Evolutionary conservation across 176 grass and related monocot species (phyloP).

Genomic region (Cocos nucifera): DNA sequence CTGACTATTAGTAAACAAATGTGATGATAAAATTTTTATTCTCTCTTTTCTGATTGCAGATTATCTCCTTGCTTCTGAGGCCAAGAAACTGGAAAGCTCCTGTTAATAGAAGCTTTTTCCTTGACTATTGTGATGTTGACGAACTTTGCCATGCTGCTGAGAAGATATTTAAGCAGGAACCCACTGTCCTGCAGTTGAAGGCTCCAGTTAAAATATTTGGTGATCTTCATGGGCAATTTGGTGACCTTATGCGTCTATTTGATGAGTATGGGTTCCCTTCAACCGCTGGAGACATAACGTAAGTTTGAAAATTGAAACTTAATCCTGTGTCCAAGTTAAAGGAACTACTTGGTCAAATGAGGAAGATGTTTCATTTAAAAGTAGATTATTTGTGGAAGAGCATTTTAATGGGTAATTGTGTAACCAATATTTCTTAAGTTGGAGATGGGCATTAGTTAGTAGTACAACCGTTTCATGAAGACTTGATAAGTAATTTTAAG

Average conservation of each 20-base stretch:
- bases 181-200: slow-evolving; percentile 93
- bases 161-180: slow-evolving; percentile 97
- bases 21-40: too few species aligned
- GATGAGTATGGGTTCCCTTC: slow-evolving; percentile 98
- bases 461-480: too few species aligned
- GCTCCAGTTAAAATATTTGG: slow-evolving; percentile 97
- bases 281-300: slow-evolving; percentile 95
- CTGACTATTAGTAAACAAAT: neutral
- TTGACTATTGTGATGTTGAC: slow-evolving; percentile 84
- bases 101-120: slow-evolving; percentile 82
- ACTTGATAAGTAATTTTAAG: too few species aligned
- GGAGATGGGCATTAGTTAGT: too few species aligned
- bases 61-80: slow-evolving; percentile 74
- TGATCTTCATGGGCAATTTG: slow-evolving; percentile 99
- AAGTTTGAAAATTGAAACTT: slow-evolving; percentile 26
- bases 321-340: too few species aligned
- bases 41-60: slow-evolving; percentile 28
- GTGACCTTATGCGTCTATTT: slow-evolving; percentile 93
- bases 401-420: too few species aligned
- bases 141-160: slow-evolving; percentile 94
- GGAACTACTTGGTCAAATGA: too few species aligned
- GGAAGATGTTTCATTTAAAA: too few species aligned
- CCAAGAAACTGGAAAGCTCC: slow-evolving; percentile 90
- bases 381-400: too few species aligned
- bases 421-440: too few species aligned